Evolutionary conservation across 257 asterid species (phyloP).

Genomic region (Cruciata laevipes): DNA sequence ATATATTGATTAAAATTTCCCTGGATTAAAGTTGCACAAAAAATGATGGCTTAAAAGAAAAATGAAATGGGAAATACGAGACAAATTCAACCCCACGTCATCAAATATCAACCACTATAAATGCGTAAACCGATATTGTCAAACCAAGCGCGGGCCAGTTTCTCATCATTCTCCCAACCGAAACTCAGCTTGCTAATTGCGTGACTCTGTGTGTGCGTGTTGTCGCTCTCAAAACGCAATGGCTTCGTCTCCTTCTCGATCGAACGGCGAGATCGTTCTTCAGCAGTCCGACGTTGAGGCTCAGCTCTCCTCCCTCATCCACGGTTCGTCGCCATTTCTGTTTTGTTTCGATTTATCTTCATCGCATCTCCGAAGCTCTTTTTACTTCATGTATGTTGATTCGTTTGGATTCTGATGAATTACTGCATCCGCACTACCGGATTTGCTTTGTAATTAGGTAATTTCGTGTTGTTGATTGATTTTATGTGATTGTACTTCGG

Average conservation of each 20-base stretch:
- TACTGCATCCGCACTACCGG: not conserved
- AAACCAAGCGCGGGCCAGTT: constrained; percentile 3
- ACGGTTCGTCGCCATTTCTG: constrained; percentile 31
- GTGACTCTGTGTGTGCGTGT: not conserved
- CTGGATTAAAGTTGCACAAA: too few relatives aligned
- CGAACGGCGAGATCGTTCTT: constrained; percentile 33
- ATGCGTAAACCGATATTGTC: not conserved
- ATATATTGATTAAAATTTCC: too few relatives aligned
- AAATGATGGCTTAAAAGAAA: too few relatives aligned
- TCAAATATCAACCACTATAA: not conserved
- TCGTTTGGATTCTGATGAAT: not conserved
- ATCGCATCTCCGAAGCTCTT: not conserved
- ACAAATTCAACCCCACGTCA: not conserved
- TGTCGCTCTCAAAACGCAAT: constrained; percentile 12
- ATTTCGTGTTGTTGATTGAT: not conserved
- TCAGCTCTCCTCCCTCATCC: constrained; percentile 62
- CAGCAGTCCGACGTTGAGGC: constrained; percentile 39
- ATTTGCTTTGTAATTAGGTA: not conserved
- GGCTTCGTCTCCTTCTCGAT: constrained; percentile 45
- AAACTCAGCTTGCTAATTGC: not conserved
- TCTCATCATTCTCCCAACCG: not conserved
- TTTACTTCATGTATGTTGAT: not conserved
- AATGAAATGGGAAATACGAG: not conserved
- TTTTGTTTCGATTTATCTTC: not conserved
- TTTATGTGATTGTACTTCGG: not conserved